Conservation (phyloP, 2,329 filamentous ascomycete genomes). For the Stromatinia cepivora region DNA sequence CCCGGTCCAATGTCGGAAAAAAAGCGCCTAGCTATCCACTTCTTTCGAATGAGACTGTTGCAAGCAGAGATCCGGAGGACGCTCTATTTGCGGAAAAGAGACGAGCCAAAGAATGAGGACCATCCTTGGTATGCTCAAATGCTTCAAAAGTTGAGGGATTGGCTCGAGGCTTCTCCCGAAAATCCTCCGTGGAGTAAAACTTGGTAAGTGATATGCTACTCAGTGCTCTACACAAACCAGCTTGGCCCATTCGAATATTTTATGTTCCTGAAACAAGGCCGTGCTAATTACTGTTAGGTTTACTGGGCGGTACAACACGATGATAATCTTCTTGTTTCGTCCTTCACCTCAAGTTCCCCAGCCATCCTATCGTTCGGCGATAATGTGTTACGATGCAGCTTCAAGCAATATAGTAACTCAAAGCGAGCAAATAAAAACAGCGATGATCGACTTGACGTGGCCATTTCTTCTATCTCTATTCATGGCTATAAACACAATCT, state of each 20-base stretch:
- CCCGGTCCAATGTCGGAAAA: constrained; percentile 72
- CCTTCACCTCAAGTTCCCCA: constrained; percentile 90
- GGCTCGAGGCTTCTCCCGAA: constrained; percentile 75
- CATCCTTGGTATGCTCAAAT: constrained; percentile 88
- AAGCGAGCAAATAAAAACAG: constrained; percentile 73
- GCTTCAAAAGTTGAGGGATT: constrained; percentile 73
- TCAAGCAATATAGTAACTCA: constrained; percentile 80
- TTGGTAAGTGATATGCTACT: constrained; percentile 57
- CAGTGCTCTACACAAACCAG: constrained; percentile 25
- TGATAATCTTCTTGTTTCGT: constrained; percentile 83
- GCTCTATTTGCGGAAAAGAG: constrained; percentile 80
- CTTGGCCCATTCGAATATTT: neutral
- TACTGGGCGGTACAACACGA: constrained; percentile 73
- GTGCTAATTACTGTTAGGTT: constrained; percentile 52
- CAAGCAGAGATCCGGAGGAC: constrained; percentile 86
- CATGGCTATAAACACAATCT: constrained; percentile 85
- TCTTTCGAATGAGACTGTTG: constrained; percentile 84
- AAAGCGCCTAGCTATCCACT: constrained; percentile 88
- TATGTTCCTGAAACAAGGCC: neutral
- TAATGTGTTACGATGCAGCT: constrained; percentile 80
- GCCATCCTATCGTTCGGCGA: constrained; percentile 75
- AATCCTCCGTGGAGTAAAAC: constrained; percentile 70
- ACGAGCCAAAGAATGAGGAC: constrained; percentile 72
- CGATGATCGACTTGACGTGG: constrained; percentile 86
- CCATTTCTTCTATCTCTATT: constrained; percentile 87